Conservation (phyloP, 148 eudicot genomes). For the Rhododendron ferrugineum region DNA sequence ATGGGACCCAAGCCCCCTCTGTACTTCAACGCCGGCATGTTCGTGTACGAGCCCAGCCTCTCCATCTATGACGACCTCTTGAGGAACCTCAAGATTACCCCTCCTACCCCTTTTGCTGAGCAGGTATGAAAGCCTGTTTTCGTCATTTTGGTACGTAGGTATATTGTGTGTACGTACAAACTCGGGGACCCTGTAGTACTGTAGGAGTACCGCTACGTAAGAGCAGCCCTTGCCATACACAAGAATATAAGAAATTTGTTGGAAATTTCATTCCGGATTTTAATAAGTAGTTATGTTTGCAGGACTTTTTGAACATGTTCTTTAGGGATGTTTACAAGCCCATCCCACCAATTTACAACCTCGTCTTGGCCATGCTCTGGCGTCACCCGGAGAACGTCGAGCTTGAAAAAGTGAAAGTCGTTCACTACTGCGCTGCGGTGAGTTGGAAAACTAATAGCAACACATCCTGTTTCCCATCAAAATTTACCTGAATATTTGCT, state of each 20-base stretch:
- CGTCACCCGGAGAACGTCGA: slow-evolving; percentile 70
- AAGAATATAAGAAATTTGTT: too few relatives aligned
- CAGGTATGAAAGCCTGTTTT: slow-evolving; percentile 29
- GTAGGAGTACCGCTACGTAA: too few relatives aligned
- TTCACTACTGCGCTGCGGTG: slow-evolving; percentile 75
- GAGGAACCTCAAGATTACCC: slow-evolving; percentile 31
- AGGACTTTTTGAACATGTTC: slow-evolving; percentile 85
- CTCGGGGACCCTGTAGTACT: too few relatives aligned
- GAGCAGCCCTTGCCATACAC: too few relatives aligned
- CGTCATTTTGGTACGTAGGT: too few relatives aligned
- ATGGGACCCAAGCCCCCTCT: slow-evolving; percentile 57
- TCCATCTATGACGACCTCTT: slow-evolving; percentile 56
- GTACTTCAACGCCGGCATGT: slow-evolving; percentile 89
- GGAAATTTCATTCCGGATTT: too few relatives aligned
- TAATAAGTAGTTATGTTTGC: slow-evolving; percentile 12
- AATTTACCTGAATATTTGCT: background rate
- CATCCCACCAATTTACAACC: slow-evolving; percentile 56
- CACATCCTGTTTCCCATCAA: background rate
- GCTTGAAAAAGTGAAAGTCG: slow-evolving; percentile 57
- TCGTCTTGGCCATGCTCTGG: slow-evolving; percentile 76
- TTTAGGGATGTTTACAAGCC: slow-evolving; percentile 62
- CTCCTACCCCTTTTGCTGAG: slow-evolving; percentile 78
- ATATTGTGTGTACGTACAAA: too few relatives aligned
- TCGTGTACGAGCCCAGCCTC: slow-evolving; percentile 64
- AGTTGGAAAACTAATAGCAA: background rate